A percentile compares a stretch with the other conserved stretches of the same genome.
These are phyloP conservation scores for Tephrocybe sp. DNA, from an alignment of 768 basidiomycete genomes.

Conservation along the genomic window DNA sequence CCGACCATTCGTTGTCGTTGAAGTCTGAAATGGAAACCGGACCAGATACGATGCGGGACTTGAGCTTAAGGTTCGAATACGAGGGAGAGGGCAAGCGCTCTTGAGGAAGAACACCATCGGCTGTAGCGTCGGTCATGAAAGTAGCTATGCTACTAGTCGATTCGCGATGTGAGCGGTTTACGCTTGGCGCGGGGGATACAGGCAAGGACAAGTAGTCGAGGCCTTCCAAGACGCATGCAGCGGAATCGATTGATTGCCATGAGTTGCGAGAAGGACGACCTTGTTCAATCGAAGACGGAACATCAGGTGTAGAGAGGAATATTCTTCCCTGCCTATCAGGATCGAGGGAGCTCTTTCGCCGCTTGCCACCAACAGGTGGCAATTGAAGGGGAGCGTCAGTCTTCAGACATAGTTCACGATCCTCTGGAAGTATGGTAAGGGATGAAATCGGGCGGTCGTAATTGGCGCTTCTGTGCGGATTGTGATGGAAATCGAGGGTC, in stretches of 20 bases:
- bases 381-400: slow-evolving; percentile 2
- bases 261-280: slow-evolving; percentile 30
- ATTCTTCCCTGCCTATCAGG: slow-evolving; percentile 14
- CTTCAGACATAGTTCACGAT: slow-evolving; percentile 32
- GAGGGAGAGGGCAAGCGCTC: slow-evolving; percentile 9
- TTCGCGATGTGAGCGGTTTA: slow-evolving; percentile 29
- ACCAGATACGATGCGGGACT: slow-evolving; percentile 28
- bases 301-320: slow-evolving; percentile 14
- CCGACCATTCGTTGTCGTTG: slow-evolving; percentile 34
- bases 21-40: slow-evolving; percentile 38
- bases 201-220: slow-evolving; percentile 33
- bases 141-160: slow-evolving; percentile 58
- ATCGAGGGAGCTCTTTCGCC: slow-evolving; percentile 11
- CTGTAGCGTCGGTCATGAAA: slow-evolving; percentile 53
- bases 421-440: slow-evolving; percentile 53
- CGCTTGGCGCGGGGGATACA: slow-evolving; percentile 22
- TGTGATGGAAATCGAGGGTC: slow-evolving; percentile 40
- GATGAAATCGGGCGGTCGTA: slow-evolving; percentile 27
- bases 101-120: slow-evolving; percentile 54
- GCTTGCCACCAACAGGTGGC: slow-evolving; percentile 8
- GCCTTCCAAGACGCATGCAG: slow-evolving; percentile 36
- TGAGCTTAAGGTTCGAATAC: background rate
- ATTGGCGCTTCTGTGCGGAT: slow-evolving; percentile 30
- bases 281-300: slow-evolving; percentile 9
- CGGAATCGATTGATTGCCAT: slow-evolving; percentile 42